phyloP scores from a whole-genome alignment of 257 asterid genomes.

The Nemophila menziesii region DNA sequence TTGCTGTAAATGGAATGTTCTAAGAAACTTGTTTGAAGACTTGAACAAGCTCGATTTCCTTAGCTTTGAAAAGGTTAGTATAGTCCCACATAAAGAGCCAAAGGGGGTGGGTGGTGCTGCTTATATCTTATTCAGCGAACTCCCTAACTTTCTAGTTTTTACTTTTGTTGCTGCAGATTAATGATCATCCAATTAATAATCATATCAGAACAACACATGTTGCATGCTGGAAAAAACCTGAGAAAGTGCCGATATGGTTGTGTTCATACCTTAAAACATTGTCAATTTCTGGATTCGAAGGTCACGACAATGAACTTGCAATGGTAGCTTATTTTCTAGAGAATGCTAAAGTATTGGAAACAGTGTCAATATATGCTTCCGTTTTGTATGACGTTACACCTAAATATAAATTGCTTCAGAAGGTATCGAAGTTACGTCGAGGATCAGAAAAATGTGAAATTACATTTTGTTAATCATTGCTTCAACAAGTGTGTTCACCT shows the following conservation, averaged over 20 bases:
- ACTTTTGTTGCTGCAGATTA: neutral
- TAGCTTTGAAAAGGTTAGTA: neutral
- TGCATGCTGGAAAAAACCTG: conserved; percentile 12
- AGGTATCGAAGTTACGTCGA: neutral
- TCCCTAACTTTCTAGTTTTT: neutral
- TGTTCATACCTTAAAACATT: conserved; percentile 2
- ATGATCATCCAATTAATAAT: neutral
- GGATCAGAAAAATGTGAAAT: conserved; percentile 1
- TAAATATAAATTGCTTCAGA: neutral
- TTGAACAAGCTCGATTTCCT: conserved; percentile 1
- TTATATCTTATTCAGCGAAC: neutral
- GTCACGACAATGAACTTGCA: conserved; percentile 8
- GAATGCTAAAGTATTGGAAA: conserved; percentile 7
- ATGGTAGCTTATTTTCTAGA: conserved; percentile 8
- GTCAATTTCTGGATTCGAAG: neutral
- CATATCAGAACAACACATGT: neutral
- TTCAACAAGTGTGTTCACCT: too few species aligned
- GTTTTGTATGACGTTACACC: too few species aligned
- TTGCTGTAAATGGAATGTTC: neutral
- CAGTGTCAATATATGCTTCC: neutral
- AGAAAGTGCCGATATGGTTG: conserved; percentile 6
- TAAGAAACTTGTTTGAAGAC: neutral
- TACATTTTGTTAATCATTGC: too few species aligned
- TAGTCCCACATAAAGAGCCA: neutral
- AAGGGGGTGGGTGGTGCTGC: neutral